These are phyloP conservation scores for Colletotrichum phormii DNA, from an alignment of 2,329 filamentous ascomycete species.

Conservation along the genomic window DNA sequence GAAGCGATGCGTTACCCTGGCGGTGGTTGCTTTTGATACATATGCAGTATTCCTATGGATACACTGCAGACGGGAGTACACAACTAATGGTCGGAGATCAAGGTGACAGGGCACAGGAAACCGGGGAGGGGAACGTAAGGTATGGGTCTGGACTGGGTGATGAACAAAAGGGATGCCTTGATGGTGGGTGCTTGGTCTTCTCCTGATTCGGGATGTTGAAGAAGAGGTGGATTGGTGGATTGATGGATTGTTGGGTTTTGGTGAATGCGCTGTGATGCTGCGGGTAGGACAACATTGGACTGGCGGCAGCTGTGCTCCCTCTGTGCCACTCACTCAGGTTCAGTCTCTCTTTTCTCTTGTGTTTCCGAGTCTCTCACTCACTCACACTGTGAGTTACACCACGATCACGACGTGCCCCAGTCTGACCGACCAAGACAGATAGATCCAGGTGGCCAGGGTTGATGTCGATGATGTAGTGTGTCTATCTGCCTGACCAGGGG, in stretches of 20 bases:
- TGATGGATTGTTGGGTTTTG: neutral
- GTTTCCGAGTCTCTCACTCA: neutral
- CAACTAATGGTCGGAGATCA: neutral
- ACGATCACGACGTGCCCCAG: neutral
- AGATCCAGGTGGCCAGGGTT: neutral
- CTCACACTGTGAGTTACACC: neutral
- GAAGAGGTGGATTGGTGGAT: slow-evolving; percentile 1
- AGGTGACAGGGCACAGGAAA: neutral
- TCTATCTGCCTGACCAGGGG: neutral
- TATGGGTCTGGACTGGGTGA: neutral
- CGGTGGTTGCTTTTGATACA: neutral
- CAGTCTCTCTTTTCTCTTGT: neutral
- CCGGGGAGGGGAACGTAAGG: neutral
- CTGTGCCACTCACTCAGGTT: neutral
- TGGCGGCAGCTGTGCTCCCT: neutral
- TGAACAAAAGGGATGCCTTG: neutral
- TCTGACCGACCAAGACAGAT: neutral
- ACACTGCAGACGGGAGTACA: too few species aligned
- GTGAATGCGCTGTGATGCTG: slow-evolving; percentile 4
- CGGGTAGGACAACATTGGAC: slow-evolving; percentile 1
- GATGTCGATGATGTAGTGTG: neutral
- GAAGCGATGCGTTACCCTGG: neutral
- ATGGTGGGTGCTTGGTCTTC: neutral
- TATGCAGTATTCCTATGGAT: neutral
- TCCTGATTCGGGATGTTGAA: slow-evolving; percentile 11